Evolutionary conservation across 768 basidiomycete species (phyloP), one percentile per base, ranked within the genome.

Genomic region (Tulasnella sp.): DNA sequence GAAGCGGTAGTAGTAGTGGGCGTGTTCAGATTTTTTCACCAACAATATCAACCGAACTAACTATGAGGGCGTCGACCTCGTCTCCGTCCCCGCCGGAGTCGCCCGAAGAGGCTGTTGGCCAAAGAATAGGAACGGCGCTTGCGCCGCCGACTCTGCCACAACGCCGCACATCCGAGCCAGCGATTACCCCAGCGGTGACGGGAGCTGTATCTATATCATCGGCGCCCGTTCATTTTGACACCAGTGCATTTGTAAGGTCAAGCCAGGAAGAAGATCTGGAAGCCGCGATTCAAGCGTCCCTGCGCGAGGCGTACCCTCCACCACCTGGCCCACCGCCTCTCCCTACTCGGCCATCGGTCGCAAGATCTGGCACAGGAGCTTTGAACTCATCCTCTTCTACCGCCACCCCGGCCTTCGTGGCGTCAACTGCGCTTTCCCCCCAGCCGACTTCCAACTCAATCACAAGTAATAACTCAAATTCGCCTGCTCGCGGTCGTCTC

Each of bases 291-390:
- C 34, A 55, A 55, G 53, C 53, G 3, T 55, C 53, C 26, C 34
- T 55, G 9, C 32, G 34, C 15, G 53, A 55, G 11, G 23, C 4
- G 23, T 58, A 49, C 30, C 9, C 56, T 15, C 45, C 56, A 3
- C 56, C 56, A 47, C 23, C 56, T 9, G 56, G 56, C 45, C 56
- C 56, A 49, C 56, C 56, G 13, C 56, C 56, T 17, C 24, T 24
- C 7, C 19, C 34, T 38, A 15, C 34, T 38, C 34, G 34, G 34
- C 34, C 34, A 38, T 38, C 34, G 5, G 34, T 15, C 34, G 15
- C 5, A 5, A 38, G 34, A 38, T 38, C 34, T 5, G 34, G 34
- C 23, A 43, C 42, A 21, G 24, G 24, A n/a, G 8, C 27, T 38
- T 24, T 42, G 32, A 17, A 24, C 54, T 4, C 7, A n/a, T 4